phyloP scores from a whole-genome alignment of 2,329 filamentous ascomycete genomes.

The Mycosphaerella sp. region DNA sequence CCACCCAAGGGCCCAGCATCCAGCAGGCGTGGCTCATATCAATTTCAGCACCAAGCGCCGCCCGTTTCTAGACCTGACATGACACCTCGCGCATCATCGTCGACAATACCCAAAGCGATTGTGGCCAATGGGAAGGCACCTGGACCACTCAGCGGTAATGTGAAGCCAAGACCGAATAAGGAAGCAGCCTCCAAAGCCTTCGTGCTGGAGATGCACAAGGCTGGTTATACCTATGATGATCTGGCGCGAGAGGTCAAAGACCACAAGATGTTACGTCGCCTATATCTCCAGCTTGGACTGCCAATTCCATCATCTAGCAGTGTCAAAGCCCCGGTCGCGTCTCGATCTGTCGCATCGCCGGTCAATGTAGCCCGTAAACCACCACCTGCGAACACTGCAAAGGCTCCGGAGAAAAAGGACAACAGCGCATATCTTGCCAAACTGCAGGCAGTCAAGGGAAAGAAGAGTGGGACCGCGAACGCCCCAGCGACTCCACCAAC shows the following conservation, averaged over 20 bases:
- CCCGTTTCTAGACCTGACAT: conserved; percentile 4
- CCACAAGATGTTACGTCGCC: conserved; percentile 51
- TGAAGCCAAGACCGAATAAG: conserved; percentile 3
- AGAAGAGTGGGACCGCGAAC: conserved; percentile 41
- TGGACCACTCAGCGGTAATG: not conserved
- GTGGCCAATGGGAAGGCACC: conserved; percentile 6
- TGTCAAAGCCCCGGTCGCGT: not conserved
- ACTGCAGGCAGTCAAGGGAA: conserved; percentile 65
- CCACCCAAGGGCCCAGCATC: conserved; percentile 27
- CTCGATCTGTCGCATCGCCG: conserved; percentile 1
- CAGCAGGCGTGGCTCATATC: conserved; percentile 14
- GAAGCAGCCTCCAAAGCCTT: conserved; percentile 25
- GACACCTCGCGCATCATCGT: conserved; percentile 1
- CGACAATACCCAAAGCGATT: not conserved
- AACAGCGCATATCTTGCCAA: conserved; percentile 72
- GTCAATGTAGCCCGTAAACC: not conserved
- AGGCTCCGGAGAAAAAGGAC: conserved; percentile 41
- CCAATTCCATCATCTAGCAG: conserved; percentile 12
- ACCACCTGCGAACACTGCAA: conserved; percentile 11
- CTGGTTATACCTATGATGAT: conserved; percentile 67
- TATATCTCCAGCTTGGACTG: conserved; percentile 62
- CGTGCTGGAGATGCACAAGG: conserved; percentile 36
- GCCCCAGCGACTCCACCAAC: conserved; percentile 7
- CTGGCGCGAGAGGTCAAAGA: conserved; percentile 70
- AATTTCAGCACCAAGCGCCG: conserved; percentile 5